Base-by-base conservation (phyloP, 345 rosid species). In the Acer yangbiense region DNA sequence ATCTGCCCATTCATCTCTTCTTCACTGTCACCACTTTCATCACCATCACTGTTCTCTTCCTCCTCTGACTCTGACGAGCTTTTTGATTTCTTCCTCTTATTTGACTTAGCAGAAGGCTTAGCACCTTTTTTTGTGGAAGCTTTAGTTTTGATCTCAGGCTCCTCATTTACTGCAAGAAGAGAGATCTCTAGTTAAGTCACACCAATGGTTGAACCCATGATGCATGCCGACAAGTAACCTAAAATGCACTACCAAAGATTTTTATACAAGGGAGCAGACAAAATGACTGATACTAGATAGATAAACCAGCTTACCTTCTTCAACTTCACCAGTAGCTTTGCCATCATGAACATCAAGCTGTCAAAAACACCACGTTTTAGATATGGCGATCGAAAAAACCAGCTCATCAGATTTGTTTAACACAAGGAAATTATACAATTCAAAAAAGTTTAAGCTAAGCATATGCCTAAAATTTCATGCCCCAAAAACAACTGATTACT, bases 261-360 rank as follows among this genome's bases (percentile, higher is more conserved):
- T 32, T 21, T 66, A 55, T 66, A 54, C 41, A 66, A 25, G 8
- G 46, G 16, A 54, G 4, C 35, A 29, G 64, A 27, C n/a, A 58
- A 32, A 74, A 79, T 57, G 21, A 67, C 54, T n/a, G 18, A 57
- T 46, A 71, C 7, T 7, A 35, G 39, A 12, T 3, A 14, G 9
- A 57, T 41, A 43, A 65, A 74, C 46, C 57, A 60, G 18, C 80
- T 21, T 83, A 93, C 94, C 98, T 93, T 88, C 98, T 93, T 89
- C 98, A 73, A 83, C 83, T 92, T 89, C 98, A 73, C 83, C 85
- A 65, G 89, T 74, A 71, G 90, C 93, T 85, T 95, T 90, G 48
- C 97, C 99, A 52, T 95, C 98, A 46, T 92, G 82, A 39, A 88
- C 60, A 74, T 95, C 98, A 62, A 95, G 92, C 99, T 95, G 96